A percentile compares a stretch with the other conserved stretches of the same genome.
phyloP scores from a whole-genome alignment of 2,329 filamentous ascomycete species.

The Trichoderma sp. region DNA sequence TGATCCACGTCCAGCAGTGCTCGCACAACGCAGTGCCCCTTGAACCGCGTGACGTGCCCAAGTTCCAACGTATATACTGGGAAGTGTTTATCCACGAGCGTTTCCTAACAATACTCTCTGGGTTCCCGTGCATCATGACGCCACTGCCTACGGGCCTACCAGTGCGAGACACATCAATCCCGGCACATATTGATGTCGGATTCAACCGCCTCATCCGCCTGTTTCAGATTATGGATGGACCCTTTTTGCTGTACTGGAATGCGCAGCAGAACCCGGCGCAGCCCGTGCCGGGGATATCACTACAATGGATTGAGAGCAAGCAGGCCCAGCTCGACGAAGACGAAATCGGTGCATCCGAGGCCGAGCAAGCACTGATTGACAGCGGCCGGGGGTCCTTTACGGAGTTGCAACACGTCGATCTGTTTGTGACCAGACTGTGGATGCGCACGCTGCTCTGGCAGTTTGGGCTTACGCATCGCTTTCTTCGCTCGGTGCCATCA shows the following conservation, averaged over 20 bases:
- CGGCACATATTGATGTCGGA: slow-evolving; percentile 36
- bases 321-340: slow-evolving; percentile 40
- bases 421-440: slow-evolving; percentile 42
- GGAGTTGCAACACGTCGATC: slow-evolving; percentile 41
- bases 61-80: slow-evolving; percentile 27
- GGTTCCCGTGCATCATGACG: slow-evolving; percentile 39
- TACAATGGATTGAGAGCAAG: slow-evolving; percentile 41
- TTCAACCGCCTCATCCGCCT: slow-evolving; percentile 39
- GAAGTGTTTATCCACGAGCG: slow-evolving; percentile 34
- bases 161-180: slow-evolving; percentile 33
- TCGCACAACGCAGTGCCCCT: slow-evolving; percentile 25
- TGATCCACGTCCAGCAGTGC: slow-evolving; percentile 43
- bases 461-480: slow-evolving; percentile 38
- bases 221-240: slow-evolving; percentile 39
- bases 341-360: slow-evolving; percentile 33
- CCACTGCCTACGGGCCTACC: slow-evolving; percentile 34
- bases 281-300: slow-evolving; percentile 30
- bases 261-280: slow-evolving; percentile 29
- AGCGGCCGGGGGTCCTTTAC: slow-evolving; percentile 31
- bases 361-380: slow-evolving; percentile 27
- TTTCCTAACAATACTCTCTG: slow-evolving; percentile 52
- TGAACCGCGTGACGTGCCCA: slow-evolving; percentile 21
- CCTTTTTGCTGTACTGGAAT: slow-evolving; percentile 38
- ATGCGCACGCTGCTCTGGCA: slow-evolving; percentile 43
- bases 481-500: slow-evolving; percentile 36